Conservation (phyloP, 768 basidiomycete species). For the Xerocomus spinulosus region DNA sequence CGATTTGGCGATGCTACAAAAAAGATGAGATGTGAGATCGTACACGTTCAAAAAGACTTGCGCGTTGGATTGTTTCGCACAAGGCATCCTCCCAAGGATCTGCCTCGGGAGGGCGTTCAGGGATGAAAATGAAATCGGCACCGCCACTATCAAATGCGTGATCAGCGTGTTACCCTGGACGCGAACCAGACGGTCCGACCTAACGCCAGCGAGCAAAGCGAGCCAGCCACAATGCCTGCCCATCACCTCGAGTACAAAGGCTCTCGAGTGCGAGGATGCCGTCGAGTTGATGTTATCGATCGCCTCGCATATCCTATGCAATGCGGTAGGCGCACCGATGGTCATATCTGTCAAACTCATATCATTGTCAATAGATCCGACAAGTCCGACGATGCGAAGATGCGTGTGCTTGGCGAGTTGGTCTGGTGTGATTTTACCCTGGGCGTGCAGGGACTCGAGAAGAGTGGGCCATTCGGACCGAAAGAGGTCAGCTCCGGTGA, state of each 20-base stretch:
- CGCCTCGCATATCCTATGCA: slow-evolving; percentile 95
- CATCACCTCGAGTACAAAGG: slow-evolving; percentile 99
- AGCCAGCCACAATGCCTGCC: slow-evolving; percentile 99
- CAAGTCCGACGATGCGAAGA: slow-evolving; percentile 95
- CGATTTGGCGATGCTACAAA: slow-evolving; percentile 79
- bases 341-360: slow-evolving; percentile 98
- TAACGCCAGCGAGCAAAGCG: slow-evolving; percentile 87
- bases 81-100: slow-evolving; percentile 89
- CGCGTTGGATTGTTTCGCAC: slow-evolving; percentile 79
- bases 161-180: slow-evolving; percentile 8
- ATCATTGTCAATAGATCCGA: slow-evolving; percentile 98
- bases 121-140: slow-evolving; percentile 97
- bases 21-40: slow-evolving; percentile 1
- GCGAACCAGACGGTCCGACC: slow-evolving; percentile 40
- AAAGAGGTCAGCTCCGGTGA: slow-evolving; percentile 95
- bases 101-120: slow-evolving; percentile 77
- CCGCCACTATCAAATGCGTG: slow-evolving; percentile 53
- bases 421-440: slow-evolving; percentile 73
- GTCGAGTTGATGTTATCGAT: slow-evolving; percentile 99
- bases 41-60: slow-evolving; percentile 34
- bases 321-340: slow-evolving; percentile 92
- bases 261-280: slow-evolving; percentile 91
- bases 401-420: slow-evolving; percentile 72
- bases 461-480: slow-evolving; percentile 92
- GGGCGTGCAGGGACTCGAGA: slow-evolving; percentile 57